Conservation (phyloP, 2,329 filamentous ascomycete genomes). For the Thermochaetoides dissita region DNA sequence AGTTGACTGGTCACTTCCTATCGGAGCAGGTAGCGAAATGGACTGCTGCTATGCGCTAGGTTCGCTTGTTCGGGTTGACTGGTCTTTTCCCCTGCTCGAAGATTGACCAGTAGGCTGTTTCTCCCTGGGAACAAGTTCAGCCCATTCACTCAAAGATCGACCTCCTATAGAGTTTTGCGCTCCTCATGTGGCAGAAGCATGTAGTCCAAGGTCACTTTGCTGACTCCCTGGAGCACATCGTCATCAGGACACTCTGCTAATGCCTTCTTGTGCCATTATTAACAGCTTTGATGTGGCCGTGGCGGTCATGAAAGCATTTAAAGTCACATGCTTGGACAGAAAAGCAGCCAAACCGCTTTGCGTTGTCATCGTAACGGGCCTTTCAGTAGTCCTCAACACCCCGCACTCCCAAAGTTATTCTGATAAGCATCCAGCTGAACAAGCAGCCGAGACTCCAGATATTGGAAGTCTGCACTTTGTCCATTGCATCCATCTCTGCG, state of each 20-base stretch:
- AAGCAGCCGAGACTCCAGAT: conserved; percentile 2
- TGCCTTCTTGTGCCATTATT: not conserved
- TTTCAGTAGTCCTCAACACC: not conserved
- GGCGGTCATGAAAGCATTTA: not conserved
- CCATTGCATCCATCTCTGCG: not conserved
- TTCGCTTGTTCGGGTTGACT: too few relatives aligned
- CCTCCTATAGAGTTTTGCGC: not conserved
- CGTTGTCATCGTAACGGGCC: not conserved
- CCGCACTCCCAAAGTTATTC: not conserved
- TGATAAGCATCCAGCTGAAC: conserved; percentile 3
- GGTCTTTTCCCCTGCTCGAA: too few relatives aligned
- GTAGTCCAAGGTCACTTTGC: not conserved
- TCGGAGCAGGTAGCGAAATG: too few relatives aligned
- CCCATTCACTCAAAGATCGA: too few relatives aligned
- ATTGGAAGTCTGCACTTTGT: not conserved
- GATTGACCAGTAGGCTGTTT: too few relatives aligned
- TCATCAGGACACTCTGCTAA: not conserved
- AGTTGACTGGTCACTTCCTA: too few relatives aligned
- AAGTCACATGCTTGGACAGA: too few relatives aligned
- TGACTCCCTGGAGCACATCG: not conserved
- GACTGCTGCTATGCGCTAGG: too few relatives aligned
- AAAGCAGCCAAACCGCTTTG: not conserved
- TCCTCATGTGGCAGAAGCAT: not conserved
- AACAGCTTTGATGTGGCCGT: not conserved
- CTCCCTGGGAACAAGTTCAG: too few relatives aligned